Base-by-base conservation (phyloP, 73 alveolate species). In the Paramecium caudatum region DNA sequence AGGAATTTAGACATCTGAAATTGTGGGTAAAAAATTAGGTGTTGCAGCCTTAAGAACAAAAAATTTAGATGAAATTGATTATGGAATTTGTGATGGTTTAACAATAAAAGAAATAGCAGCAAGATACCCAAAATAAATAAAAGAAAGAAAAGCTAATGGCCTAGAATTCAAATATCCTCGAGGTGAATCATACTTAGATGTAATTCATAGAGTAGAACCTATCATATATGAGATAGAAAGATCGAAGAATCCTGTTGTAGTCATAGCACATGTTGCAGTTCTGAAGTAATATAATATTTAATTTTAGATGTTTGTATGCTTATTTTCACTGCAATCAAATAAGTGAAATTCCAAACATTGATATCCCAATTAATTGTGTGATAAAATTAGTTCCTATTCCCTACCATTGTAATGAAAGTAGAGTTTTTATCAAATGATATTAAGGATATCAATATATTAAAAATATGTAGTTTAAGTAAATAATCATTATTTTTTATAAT, bases 111-210 rank as follows among this genome's bases (percentile, higher is more conserved):
- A 91, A 70, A 48, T 91, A 41, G 48, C 70, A 48, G 86, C 62
- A 47, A 65, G 69, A 69, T 85, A 85, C 32, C 47, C 43, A 74
- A 43, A 45, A 27, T 47, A 85, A 8, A 41, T 27, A 0, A 36
- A 46, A 21, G 43, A 49, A 17, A 46, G 93, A 16, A 36, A 86
- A 45, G 68, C 68, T 37, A 41, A 85, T 70, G 68, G 83, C 9
- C 70, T 91, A 36, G 82, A 81, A 17, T 91, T 81, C 49, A 17
- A 90, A 46, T 91, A 91, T 82, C 95, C 95, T n/a, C 46, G 83
- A 48, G 95, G 95, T 2, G 95, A 91, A 70, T 46, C 91, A 80
- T 91, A 65, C 21, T 61, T 55, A 45, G 95, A 91, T 86, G 93
- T 91, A 41, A 91, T 91, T 7, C 47, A 65, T 19, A 84, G 95